Evolutionary conservation across 768 basidiomycete genomes (phyloP).

Genomic region (Guyanaporus albipodus): DNA sequence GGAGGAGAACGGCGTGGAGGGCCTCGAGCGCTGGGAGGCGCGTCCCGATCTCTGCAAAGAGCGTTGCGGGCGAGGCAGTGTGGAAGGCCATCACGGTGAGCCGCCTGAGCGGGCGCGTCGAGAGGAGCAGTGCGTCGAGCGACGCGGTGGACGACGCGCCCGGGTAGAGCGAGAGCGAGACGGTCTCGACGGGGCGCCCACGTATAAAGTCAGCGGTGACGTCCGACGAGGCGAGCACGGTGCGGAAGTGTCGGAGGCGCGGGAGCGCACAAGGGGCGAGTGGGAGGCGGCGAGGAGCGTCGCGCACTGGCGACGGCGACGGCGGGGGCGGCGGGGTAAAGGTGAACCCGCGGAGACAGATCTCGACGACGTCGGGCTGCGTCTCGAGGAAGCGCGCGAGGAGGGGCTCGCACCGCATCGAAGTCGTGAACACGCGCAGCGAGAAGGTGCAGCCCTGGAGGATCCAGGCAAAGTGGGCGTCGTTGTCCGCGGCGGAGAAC

Average conservation of each 20-base stretch:
- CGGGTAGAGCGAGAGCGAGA: constrained; percentile 51
- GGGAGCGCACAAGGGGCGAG: constrained; percentile 46
- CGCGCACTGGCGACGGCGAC: constrained; percentile 21
- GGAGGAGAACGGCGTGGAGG: constrained; percentile 55
- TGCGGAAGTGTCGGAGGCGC: constrained; percentile 46
- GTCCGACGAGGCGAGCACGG: constrained; percentile 47
- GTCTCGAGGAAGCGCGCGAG: constrained; percentile 50
- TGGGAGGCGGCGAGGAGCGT: constrained; percentile 34
- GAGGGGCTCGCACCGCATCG: constrained; percentile 47
- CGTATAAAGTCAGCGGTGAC: constrained; percentile 44
- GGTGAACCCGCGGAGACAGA: constrained; percentile 54
- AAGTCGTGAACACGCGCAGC: constrained; percentile 49
- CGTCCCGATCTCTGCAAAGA: constrained; percentile 45
- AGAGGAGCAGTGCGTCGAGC: constrained; percentile 41
- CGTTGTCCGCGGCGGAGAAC: constrained; percentile 35
- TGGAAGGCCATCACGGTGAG: constrained; percentile 61
- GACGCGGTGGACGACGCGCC: constrained; percentile 35
- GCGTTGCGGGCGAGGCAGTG: constrained; percentile 37
- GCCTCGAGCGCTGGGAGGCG: constrained; percentile 53
- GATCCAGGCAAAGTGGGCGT: constrained; percentile 44
- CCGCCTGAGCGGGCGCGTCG: constrained; percentile 39
- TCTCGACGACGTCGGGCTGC: constrained; percentile 46
- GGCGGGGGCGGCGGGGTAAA: too few species aligned
- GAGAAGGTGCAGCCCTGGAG: constrained; percentile 42
- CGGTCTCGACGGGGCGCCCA: constrained; percentile 46